phyloP scores from a whole-genome alignment of 805 yeast species.

The Ogataea kodamae region DNA sequence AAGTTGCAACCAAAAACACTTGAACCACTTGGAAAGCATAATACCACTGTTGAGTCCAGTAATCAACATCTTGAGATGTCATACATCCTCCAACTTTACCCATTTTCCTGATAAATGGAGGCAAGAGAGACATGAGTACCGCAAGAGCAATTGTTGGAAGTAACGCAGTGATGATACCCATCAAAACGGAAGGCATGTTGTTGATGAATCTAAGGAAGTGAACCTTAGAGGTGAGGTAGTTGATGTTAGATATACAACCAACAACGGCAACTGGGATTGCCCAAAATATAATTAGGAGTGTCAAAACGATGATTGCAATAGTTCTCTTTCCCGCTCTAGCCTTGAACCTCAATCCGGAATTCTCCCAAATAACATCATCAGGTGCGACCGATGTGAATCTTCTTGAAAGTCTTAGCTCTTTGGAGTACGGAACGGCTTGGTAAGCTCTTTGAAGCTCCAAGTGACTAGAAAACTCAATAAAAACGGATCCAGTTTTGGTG shows the following conservation, averaged over 20 bases:
- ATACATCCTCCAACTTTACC: conserved; percentile 74
- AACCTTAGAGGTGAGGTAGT: conserved; percentile 64
- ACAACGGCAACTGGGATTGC: conserved; percentile 97
- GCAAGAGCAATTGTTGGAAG: conserved; percentile 82
- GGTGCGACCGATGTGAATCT: conserved; percentile 67
- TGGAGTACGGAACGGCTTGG: conserved; percentile 67
- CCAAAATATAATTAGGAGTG: conserved; percentile 81
- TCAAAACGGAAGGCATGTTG: conserved; percentile 62
- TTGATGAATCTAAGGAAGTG: conserved; percentile 74
- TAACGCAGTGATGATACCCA: conserved; percentile 85
- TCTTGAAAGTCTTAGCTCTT: conserved; percentile 43
- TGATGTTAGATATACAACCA: conserved; percentile 87
- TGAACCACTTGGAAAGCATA: conserved; percentile 89
- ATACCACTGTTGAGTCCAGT: conserved; percentile 83
- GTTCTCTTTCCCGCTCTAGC: conserved; percentile 55
- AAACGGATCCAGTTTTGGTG: conserved; percentile 62
- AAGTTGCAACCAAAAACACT: conserved; percentile 79
- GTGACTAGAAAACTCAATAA: conserved; percentile 78
- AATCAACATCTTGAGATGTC: conserved; percentile 68
- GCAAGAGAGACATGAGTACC: conserved; percentile 80
- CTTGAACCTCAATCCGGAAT: conserved; percentile 54
- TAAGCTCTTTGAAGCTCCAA: conserved; percentile 84
- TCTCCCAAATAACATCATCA: conserved; percentile 81
- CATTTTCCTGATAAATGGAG: conserved; percentile 73
- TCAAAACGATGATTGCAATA: conserved; percentile 60